A percentile compares a stretch with the other conserved stretches of the same genome.
phyloP scores from a whole-genome alignment of 805 yeast species.

The Yarrowia sp. region DNA sequence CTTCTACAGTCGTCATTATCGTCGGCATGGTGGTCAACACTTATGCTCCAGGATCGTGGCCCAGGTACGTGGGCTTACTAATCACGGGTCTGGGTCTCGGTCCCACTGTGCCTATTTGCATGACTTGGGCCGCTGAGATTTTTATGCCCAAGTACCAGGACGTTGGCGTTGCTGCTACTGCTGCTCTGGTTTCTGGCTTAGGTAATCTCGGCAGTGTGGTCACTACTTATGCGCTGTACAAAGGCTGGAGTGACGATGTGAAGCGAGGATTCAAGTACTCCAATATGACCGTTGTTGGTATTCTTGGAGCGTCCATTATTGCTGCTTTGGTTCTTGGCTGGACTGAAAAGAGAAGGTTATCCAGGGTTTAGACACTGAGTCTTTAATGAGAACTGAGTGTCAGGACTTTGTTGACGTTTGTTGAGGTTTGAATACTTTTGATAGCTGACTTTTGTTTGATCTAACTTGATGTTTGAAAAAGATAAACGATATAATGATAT shows the following conservation, averaged over 20 bases:
- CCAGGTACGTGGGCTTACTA: constrained; percentile 71
- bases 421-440: no score
- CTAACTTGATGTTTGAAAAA: no score
- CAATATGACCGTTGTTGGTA: constrained; percentile 79
- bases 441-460: no score
- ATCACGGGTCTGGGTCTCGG: constrained; percentile 86
- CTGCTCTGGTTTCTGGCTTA: constrained; percentile 80
- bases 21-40: constrained; percentile 73
- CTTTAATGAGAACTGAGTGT: neutral
- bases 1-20: constrained; percentile 64
- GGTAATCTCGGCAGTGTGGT: constrained; percentile 85
- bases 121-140: constrained; percentile 79
- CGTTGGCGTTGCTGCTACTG: constrained; percentile 76
- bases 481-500: neutral
- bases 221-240: constrained; percentile 79
- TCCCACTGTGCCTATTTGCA: constrained; percentile 83
- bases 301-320: constrained; percentile 70
- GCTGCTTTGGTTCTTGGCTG: constrained; percentile 41
- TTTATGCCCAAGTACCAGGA: constrained; percentile 71
- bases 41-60: constrained; percentile 70
- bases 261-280: constrained; percentile 60
- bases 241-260: constrained; percentile 82
- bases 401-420: no score
- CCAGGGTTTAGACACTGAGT: no score
- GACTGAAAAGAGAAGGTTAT: neutral